phyloP scores from a whole-genome alignment of 345 rosid genomes.

The Carallia pectinifolia region DNA sequence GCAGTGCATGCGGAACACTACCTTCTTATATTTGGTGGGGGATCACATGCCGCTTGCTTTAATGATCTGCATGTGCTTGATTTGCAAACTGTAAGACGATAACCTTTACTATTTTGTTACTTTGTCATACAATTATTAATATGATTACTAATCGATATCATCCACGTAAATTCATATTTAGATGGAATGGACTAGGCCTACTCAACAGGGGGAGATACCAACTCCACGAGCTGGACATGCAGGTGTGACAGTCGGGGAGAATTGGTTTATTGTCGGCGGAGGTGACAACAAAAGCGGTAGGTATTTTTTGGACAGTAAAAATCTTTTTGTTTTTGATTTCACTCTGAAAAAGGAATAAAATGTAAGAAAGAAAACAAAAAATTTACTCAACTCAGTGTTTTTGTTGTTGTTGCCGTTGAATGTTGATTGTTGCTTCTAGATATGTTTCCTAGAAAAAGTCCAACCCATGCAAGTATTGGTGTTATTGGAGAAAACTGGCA shows the following conservation, averaged over 20 bases:
- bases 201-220: conserved; percentile 91
- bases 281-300: conserved; percentile 97
- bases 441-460: background rate
- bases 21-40: conserved; percentile 96
- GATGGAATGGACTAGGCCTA: conserved; percentile 99
- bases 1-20: conserved; percentile 96
- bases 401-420: background rate
- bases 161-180: conserved; percentile 29
- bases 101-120: conserved; percentile 15
- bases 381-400: background rate
- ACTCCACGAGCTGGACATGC: conserved; percentile 98
- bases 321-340: background rate
- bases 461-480: background rate
- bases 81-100: conserved; percentile 81
- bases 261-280: conserved; percentile 99
- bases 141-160: conserved; percentile 3
- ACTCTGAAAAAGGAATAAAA: background rate
- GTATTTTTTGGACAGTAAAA: conserved; percentile 11
- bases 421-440: background rate
- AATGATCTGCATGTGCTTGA: conserved; percentile 97
- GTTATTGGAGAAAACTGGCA: background rate
- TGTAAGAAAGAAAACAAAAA: background rate
- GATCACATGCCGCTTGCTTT: conserved; percentile 91
- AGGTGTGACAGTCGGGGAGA: conserved; percentile 90
- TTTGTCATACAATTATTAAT: conserved; percentile 6